Evolutionary conservation across 148 eudicot species (phyloP), one percentile per base, ranked within the genome.

Genomic region (Oxyria digyna): DNA sequence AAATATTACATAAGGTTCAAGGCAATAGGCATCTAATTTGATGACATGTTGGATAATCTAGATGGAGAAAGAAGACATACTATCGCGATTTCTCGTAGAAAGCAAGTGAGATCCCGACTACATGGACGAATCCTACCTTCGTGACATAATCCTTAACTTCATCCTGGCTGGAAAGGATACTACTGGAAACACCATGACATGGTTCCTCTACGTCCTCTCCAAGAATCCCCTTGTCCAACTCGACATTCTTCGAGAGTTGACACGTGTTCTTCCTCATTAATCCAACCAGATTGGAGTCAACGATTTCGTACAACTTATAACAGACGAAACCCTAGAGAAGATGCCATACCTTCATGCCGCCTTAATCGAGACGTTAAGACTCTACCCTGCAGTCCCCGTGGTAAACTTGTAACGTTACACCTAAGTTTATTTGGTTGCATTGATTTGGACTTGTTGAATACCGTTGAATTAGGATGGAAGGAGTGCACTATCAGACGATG

Each of bases 391-490:
- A 17, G 75, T 81, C 62, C 84, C 84, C 14, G 63, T 75, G 72
- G 84, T 81, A 27, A 21, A 50, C 26, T 49, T 20, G 6, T 35
- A 35, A n/a, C n/a, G n/a, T n/a, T n/a, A 4, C 23, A 18, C 21
- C 52, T 48, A 48, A 17, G 23, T 48, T 48, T n/a, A n/a, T n/a
- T n/a, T n/a, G n/a, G n/a, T n/a, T n/a, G n/a, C n/a, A n/a, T n/a
- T n/a, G n/a, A n/a, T n/a, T n/a, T n/a, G n/a, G n/a, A n/a, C n/a
- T n/a, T n/a, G n/a, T n/a, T n/a, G n/a, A n/a, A n/a, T n/a, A n/a
- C n/a, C n/a, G n/a, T n/a, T 43, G 10, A 42, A 88, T 21, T 27
- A 57, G 97, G 89, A 86, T 73, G 91, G 89, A 57, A 88, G 87
- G 78, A 49, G 75, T 69, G 86, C 91, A 33, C 65, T 71, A 62